Base-by-base conservation (phyloP, 257 asterid species). In the Solanum bulbocastanum region DNA sequence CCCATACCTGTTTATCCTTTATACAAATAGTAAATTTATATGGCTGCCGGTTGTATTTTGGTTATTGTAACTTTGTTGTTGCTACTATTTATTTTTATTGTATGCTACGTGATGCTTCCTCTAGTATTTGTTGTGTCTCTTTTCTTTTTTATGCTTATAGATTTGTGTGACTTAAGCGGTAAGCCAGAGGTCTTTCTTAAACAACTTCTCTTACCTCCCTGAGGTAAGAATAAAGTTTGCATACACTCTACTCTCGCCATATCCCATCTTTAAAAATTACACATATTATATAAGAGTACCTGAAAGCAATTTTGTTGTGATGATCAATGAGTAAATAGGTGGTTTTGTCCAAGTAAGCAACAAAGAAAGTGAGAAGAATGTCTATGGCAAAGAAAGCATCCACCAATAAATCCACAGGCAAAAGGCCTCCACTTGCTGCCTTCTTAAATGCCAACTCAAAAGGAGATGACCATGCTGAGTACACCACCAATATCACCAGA, bases 391-490 rank as follows among this genome's bases (percentile, higher is more conserved):
- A 97, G 95, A 93, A 96, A 88, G 87, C 94, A 88, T 97, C 98
- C 12, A 97, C 98, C 6, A 89, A 91, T 91, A 96, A 86, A 90
- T 97, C 99, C 18, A 93, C 89, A 6, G 96, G 98, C 94, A 92
- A 27, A 84, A 97, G 98, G 23, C 96, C 91, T 71, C 94, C 93
- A 3, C 93, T 91, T 4, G 96, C 91, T 91, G 88, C 93, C 87
- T 90, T 91, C 15, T 85, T 91, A 90, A 97, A 97, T 10, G 99
- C 98, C 73, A 96, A 92, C 94, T 96, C 98, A 84, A 97, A 96
- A 5, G 99, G 98, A 35, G 98, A 96, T 37, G 99, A 87, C 99
- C 99, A 96, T 68, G 99, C 98, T 3, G 99, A 97, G 92, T 97
- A 97, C 52, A 92, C 95, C 87, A 97, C 99, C 91, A 97, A 87